Conservation (phyloP, 495 filamentous ascomycete species). For the Trichoderma asperelloides region DNA sequence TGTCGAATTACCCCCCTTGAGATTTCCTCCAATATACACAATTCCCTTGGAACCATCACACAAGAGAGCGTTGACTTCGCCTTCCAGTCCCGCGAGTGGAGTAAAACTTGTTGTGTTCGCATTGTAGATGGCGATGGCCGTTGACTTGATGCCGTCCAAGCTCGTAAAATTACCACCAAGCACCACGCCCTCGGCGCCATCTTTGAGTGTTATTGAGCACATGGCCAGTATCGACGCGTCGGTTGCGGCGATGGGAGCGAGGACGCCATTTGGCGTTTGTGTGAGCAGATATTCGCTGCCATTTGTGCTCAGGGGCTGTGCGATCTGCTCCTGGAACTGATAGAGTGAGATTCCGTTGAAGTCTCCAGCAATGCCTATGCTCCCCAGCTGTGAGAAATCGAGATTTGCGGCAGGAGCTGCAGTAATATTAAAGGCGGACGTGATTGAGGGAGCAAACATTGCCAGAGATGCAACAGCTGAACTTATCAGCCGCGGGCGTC, state of each 20-base stretch:
- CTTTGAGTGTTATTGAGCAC: slow-evolving; percentile 66
- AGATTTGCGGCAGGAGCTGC: slow-evolving; percentile 67
- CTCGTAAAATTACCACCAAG: slow-evolving; percentile 97
- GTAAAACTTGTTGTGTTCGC: slow-evolving; percentile 56
- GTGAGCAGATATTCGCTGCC: slow-evolving; percentile 74
- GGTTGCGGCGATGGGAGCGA: slow-evolving; percentile 60
- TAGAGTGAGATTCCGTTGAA: slow-evolving; percentile 89
- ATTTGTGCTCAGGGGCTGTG: slow-evolving; percentile 56
- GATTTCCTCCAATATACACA: slow-evolving; percentile 87
- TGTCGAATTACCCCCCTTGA: slow-evolving; percentile 66
- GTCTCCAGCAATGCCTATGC: slow-evolving; percentile 79
- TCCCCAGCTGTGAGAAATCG: slow-evolving; percentile 71
- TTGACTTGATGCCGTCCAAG: slow-evolving; percentile 62
- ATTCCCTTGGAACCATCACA: slow-evolving; percentile 77
- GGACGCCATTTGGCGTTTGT: slow-evolving; percentile 76
- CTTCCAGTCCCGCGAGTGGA: slow-evolving; percentile 67
- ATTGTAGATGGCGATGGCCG: slow-evolving; percentile 74
- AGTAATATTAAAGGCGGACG: slow-evolving; percentile 59
- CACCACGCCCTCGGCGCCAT: slow-evolving; percentile 67
- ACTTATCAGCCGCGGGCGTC: slow-evolving; percentile 18
- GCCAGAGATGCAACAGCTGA: slow-evolving; percentile 29
- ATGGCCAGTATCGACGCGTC: slow-evolving; percentile 79
- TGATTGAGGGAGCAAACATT: slow-evolving; percentile 34
- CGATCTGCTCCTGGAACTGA: slow-evolving; percentile 69
- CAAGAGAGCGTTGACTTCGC: slow-evolving; percentile 67